These are phyloP conservation scores for Coniosporium tulheliwenetii DNA, from an alignment of 2,329 filamentous ascomycete genomes.

Conservation along the genomic window DNA sequence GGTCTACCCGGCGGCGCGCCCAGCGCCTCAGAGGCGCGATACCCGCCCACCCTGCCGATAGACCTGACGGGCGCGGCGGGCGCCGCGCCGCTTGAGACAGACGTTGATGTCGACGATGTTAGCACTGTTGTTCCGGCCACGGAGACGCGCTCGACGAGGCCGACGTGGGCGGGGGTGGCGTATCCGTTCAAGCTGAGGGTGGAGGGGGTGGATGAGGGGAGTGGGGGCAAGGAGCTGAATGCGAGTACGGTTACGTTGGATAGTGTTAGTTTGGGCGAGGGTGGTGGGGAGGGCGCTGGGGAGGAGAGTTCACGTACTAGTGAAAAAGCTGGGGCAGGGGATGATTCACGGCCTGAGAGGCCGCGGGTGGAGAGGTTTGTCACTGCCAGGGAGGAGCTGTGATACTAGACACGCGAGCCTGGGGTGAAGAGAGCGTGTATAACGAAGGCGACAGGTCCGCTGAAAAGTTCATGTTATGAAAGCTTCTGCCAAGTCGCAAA, in stretches of 20 bases:
- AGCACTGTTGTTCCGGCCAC: slow-evolving; percentile 28
- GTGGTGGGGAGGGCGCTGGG: slow-evolving; percentile 4
- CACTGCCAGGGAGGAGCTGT: slow-evolving; percentile 30
- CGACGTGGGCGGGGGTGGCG: slow-evolving; percentile 52
- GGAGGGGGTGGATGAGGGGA: slow-evolving; percentile 7
- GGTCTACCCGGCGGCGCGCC: slow-evolving; percentile 4
- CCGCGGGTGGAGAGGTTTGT: slow-evolving; percentile 38
- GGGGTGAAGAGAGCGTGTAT: no score
- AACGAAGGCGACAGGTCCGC: no score
- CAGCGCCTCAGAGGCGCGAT: slow-evolving; percentile 12
- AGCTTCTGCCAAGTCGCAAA: no score
- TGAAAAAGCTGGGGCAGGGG: slow-evolving; percentile 2
- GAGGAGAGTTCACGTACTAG: slow-evolving; percentile 1
- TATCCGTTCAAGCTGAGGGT: slow-evolving; percentile 57
- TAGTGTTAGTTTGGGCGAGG: slow-evolving; percentile 12
- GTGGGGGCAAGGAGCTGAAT: slow-evolving; percentile 30
- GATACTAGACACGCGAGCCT: no score
- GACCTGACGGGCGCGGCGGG: no score
- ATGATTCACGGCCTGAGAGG: slow-evolving; percentile 11
- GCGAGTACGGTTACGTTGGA: slow-evolving; percentile 55
- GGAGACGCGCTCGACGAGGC: slow-evolving; percentile 42
- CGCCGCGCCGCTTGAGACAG: slow-evolving; percentile 4
- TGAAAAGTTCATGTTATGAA: no score
- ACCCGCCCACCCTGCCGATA: slow-evolving; percentile 6
- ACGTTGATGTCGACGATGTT: slow-evolving; percentile 8